phyloP scores from a whole-genome alignment of 2,329 filamentous ascomycete species.

The Trichoderma sp. region DNA sequence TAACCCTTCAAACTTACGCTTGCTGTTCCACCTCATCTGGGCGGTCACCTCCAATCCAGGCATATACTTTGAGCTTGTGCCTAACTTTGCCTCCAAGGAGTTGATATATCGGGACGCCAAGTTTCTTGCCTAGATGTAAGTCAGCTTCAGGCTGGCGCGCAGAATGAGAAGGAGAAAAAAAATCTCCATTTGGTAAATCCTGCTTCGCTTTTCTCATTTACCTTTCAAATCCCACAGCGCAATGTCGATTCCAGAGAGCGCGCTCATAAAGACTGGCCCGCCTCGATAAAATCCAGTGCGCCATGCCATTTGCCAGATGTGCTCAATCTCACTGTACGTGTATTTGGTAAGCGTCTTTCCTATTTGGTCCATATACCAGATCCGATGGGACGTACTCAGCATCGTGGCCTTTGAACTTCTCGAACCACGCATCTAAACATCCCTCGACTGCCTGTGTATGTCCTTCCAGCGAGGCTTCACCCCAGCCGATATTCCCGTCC shows the following conservation, averaged over 20 bases:
- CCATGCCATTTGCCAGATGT: constrained; percentile 75
- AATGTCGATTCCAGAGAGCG: constrained; percentile 73
- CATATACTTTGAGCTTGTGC: constrained; percentile 67
- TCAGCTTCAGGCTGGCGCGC: neutral
- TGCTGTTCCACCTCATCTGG: constrained; percentile 63
- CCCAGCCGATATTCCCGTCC: constrained; percentile 64
- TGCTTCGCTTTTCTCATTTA: constrained; percentile 10
- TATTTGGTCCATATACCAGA: neutral
- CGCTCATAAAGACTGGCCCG: constrained; percentile 77
- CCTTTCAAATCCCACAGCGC: constrained; percentile 75
- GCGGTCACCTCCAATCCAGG: constrained; percentile 74
- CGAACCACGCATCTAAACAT: constrained; percentile 63
- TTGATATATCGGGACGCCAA: constrained; percentile 67
- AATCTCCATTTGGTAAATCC: neutral
- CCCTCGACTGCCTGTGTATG: constrained; percentile 73
- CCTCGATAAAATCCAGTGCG: constrained; percentile 72
- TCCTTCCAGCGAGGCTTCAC: constrained; percentile 70
- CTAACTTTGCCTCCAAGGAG: constrained; percentile 72
- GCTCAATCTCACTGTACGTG: constrained; percentile 64
- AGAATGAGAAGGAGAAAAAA: neutral
- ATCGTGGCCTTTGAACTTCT: constrained; percentile 62
- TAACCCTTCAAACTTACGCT: constrained; percentile 43
- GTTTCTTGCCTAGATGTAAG: constrained; percentile 37
- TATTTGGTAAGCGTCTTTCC: neutral
- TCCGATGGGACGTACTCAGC: constrained; percentile 54